A percentile compares a stretch with the other conserved stretches of the same genome.
These are phyloP conservation scores for Backusella mclennaniae DNA, from an alignment of 192 early-diverging fungal species.

Conservation along the genomic window DNA sequence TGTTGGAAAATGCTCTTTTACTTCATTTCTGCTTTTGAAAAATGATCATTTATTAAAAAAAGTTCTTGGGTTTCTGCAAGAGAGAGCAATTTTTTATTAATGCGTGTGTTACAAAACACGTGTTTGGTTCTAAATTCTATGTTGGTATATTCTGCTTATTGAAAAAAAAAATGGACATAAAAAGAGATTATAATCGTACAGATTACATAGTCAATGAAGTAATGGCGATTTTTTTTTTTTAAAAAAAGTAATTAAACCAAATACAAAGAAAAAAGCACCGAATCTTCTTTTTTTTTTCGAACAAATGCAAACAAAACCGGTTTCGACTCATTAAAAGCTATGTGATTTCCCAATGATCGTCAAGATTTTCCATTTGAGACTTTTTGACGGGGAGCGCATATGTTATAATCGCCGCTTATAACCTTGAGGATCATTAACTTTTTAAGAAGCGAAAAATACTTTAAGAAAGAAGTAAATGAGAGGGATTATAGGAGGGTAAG, in stretches of 20 bases:
- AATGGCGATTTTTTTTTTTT: background rate
- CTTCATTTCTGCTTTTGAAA: too few relatives aligned
- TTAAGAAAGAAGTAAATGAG: background rate
- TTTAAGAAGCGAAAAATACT: background rate
- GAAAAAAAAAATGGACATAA: background rate
- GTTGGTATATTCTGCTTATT: background rate
- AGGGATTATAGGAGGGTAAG: background rate
- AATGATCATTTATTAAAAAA: background rate
- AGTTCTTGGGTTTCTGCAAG: background rate
- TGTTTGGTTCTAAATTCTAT: background rate
- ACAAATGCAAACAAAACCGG: too few relatives aligned
- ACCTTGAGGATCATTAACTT: constrained; percentile 1
- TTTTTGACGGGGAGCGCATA: background rate
- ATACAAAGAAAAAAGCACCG: background rate
- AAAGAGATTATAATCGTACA: background rate
- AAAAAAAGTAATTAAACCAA: background rate
- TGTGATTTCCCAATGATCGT: too few relatives aligned
- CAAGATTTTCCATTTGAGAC: background rate
- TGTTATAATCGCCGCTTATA: background rate
- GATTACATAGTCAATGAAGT: background rate
- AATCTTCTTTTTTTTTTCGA: background rate
- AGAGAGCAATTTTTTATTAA: background rate
- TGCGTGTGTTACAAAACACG: background rate
- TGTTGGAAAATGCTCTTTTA: too few relatives aligned
- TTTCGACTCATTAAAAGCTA: too few relatives aligned